Percentiles rank a stretch among this genome's conserved stretches.
phyloP scores from a whole-genome alignment of 495 filamentous ascomycete species.

The Hyaloscypha bicolor region DNA sequence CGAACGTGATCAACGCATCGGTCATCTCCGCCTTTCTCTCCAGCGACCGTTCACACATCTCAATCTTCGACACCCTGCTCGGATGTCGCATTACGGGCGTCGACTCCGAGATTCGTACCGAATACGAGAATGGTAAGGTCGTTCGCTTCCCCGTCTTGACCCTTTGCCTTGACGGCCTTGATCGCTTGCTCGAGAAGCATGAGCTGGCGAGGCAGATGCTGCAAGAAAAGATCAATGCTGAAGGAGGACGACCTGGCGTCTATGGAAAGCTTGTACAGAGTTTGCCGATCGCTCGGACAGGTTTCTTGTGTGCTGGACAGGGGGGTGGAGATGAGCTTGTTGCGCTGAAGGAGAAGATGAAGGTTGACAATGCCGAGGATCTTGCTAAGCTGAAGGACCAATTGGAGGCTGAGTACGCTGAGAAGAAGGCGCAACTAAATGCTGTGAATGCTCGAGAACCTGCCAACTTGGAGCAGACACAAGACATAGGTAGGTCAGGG shows the following conservation, averaged over 20 bases:
- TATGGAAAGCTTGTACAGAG: not conserved
- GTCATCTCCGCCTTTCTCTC: not conserved
- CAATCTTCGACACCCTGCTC: not conserved
- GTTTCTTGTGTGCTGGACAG: not conserved
- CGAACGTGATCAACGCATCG: not conserved
- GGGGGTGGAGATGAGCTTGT: not conserved
- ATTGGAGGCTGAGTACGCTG: not conserved
- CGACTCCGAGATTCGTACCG: not conserved
- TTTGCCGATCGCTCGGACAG: not conserved
- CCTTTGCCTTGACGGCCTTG: not conserved
- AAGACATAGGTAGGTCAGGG: too few relatives aligned
- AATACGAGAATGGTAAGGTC: not conserved
- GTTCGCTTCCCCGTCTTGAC: not conserved
- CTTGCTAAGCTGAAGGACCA: not conserved
- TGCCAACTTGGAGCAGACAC: too few relatives aligned
- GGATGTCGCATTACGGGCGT: not conserved
- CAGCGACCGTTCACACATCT: not conserved
- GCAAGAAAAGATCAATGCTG: not conserved
- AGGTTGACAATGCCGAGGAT: not conserved
- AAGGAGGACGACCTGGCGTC: not conserved
- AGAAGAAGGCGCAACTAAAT: not conserved
- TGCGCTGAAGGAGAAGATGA: not conserved
- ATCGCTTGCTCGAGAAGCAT: not conserved
- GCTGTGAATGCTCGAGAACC: too few relatives aligned
- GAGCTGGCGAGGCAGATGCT: not conserved